Base-by-base conservation (phyloP, 148 eudicot genomes). In the Amaranthus cruentus region DNA sequence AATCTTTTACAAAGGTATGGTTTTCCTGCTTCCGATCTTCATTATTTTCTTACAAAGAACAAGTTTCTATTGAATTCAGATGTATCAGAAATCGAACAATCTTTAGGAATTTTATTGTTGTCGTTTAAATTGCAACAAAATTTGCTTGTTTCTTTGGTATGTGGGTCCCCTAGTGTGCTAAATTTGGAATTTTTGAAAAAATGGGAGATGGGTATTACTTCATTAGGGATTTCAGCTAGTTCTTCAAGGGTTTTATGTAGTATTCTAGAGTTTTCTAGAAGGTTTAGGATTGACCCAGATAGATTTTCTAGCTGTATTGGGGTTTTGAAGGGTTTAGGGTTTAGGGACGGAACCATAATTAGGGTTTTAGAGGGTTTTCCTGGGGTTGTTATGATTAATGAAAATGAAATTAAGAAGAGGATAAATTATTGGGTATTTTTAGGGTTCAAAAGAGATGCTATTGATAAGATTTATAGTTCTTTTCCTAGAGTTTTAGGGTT, bases 1-100 rank as follows among this genome's bases (percentile, higher is more conserved):
- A 84, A 77, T 73, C 79, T 91, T 21, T 74, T 93, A 42, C 91
- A 83, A 72, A 87, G 86, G 83, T 89, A 84, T 72, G 97, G 92
- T 54, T 88, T 89, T 47, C 88, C 87, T 0, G 55, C 77, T 47
- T 83, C 90, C 51, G 65, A 84, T 4, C 83, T 91, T 38, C 81
- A 68, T 46, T 64, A 59, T 66, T 87, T 88, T 57, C 76, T 91
- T 57, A 53, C 79, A 44, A 83, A 83, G 76, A 89, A 91, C 65
- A 86, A 70, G 2, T 85, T 80, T 80, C 82, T 89, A n/a, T 67
- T 80, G 62, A 66, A 75, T 7, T 85, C 80, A 13, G 66, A 70
- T 71, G 11, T 79, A 55, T 78, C 85, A 14, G 83, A 85, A 28
- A 46, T 91, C 42, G 91, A 93, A 44, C 82, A 84, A 59, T 89